These are phyloP conservation scores for Mycogone perniciosa DNA, from an alignment of 2,329 filamentous ascomycete genomes.

Conservation along the genomic window DNA sequence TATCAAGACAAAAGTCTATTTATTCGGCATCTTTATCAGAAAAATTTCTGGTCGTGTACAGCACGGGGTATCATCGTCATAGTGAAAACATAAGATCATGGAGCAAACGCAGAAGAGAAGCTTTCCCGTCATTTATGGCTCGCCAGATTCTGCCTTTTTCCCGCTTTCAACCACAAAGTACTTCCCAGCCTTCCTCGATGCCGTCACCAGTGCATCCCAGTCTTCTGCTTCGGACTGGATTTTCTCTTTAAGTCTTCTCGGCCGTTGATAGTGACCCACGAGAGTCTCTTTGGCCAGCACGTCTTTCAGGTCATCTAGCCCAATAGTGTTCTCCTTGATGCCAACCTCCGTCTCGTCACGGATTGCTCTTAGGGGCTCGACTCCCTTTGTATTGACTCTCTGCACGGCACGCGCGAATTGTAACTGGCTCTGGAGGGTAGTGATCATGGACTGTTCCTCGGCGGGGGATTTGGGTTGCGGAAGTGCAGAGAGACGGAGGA, in stretches of 20 bases:
- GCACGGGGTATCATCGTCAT: constrained; percentile 8
- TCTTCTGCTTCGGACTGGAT: constrained; percentile 46
- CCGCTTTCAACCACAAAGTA: constrained; percentile 73
- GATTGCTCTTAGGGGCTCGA: constrained; percentile 71
- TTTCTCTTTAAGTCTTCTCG: constrained; percentile 30
- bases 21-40: background rate
- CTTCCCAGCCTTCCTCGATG: constrained; percentile 58
- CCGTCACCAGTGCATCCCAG: constrained; percentile 65
- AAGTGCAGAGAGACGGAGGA: constrained; percentile 83
- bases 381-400: constrained; percentile 62
- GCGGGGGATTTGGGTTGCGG: constrained; percentile 57
- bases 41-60: background rate
- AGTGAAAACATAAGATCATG: background rate
- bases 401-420: constrained; percentile 88
- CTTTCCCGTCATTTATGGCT: constrained; percentile 1
- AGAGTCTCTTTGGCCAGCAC: constrained; percentile 55
- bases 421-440: constrained; percentile 72
- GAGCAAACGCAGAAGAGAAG: background rate
- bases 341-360: constrained; percentile 69
- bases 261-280: constrained; percentile 48
- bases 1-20: background rate
- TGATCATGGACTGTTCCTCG: constrained; percentile 65
- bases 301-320: constrained; percentile 48
- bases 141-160: constrained; percentile 28
- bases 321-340: constrained; percentile 53